phyloP scores from a whole-genome alignment of 2,329 filamentous ascomycete genomes.

The Raffaelea albimanens region DNA sequence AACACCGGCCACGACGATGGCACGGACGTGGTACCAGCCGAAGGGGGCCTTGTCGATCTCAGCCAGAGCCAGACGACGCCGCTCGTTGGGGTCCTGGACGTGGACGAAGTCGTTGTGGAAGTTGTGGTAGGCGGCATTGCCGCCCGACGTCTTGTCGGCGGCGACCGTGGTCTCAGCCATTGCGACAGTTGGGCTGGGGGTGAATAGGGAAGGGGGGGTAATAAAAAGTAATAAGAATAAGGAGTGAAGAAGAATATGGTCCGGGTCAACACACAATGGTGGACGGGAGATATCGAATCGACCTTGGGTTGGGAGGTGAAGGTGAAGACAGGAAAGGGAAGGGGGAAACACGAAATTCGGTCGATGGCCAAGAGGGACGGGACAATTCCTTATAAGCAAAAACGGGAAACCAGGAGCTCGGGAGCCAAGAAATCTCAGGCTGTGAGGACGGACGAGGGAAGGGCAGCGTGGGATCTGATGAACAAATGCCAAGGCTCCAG shows the following conservation, averaged over 20 bases:
- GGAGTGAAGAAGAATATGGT: background rate
- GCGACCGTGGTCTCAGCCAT: constrained; percentile 15
- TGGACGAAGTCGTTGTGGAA: constrained; percentile 46
- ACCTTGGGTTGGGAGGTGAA: background rate
- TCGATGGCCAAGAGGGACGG: background rate
- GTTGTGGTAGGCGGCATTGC: constrained; percentile 66
- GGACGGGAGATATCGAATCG: background rate
- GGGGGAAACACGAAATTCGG: background rate
- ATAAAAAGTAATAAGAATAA: constrained; percentile 1
- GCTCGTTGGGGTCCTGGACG: constrained; percentile 64
- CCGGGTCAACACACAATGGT: constrained; percentile 4
- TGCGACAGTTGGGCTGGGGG: background rate
- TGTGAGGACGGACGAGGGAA: too few species aligned
- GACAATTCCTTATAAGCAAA: constrained; percentile 4
- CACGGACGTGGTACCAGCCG: constrained; percentile 75
- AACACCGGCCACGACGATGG: constrained; percentile 68
- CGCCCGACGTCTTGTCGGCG: constrained; percentile 44
- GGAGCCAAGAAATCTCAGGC: too few species aligned
- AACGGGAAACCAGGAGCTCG: background rate
- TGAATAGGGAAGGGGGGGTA: background rate
- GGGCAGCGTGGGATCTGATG: too few species aligned
- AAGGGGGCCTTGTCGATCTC: constrained; percentile 77
- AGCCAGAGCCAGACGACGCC: constrained; percentile 66
- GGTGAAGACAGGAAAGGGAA: background rate
- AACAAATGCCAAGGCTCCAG: too few species aligned